Conservation (phyloP, 495 filamentous ascomycete genomes). For the Durotheca rogersii region DNA sequence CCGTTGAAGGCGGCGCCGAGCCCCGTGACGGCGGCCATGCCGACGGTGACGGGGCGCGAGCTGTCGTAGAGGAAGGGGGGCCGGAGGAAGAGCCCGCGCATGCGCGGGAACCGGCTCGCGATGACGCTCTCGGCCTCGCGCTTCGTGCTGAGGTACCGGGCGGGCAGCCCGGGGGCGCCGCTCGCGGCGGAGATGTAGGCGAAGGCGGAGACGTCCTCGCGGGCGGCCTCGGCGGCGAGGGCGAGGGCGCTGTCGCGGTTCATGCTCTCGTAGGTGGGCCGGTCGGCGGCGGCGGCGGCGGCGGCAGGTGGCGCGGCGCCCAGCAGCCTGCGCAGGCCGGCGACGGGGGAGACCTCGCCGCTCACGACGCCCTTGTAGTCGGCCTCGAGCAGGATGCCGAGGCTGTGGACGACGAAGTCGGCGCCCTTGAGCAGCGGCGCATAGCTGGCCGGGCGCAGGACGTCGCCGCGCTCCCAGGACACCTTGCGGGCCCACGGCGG, state of each 20-base stretch:
- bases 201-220: constrained; percentile 65
- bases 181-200: constrained; percentile 86
- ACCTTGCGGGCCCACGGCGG: constrained; percentile 82
- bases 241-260: constrained; percentile 85
- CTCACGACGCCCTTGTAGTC: constrained; percentile 93
- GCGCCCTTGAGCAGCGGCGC: constrained; percentile 67
- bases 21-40: constrained; percentile 71
- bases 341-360: constrained; percentile 73
- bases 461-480: constrained; percentile 82
- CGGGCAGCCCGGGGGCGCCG: constrained; percentile 78
- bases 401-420: constrained; percentile 83
- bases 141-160: constrained; percentile 88
- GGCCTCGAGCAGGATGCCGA: constrained; percentile 96
- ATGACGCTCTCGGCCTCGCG: constrained; percentile 85
- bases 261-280: constrained; percentile 96
- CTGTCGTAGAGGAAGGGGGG: constrained; percentile 88
- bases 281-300: constrained; percentile 65
- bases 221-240: constrained; percentile 76
- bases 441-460: constrained; percentile 79
- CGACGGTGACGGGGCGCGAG: constrained; percentile 77
- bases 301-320: no score
- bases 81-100: constrained; percentile 80
- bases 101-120: constrained; percentile 62
- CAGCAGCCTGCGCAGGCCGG: constrained; percentile 73
- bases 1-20: constrained; percentile 70